These are phyloP conservation scores for Hypoxylon sp. DNA, from an alignment of 2,329 filamentous ascomycete species.

Conservation along the genomic window DNA sequence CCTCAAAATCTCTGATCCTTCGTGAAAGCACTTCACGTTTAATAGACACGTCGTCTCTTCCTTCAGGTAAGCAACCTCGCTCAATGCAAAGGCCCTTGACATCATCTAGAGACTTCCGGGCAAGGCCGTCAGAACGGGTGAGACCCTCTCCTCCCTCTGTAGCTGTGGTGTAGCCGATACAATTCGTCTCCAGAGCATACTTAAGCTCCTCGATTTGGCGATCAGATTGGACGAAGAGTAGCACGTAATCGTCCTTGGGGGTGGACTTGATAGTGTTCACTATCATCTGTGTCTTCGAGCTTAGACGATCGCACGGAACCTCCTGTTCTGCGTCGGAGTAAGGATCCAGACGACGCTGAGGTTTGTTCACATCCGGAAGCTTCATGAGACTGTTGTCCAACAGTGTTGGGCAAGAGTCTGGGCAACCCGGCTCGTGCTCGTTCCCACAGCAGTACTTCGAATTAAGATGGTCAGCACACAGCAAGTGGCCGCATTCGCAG, in stretches of 20 bases:
- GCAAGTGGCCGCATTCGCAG: conserved; percentile 50
- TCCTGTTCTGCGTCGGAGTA: not conserved
- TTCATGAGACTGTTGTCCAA: conserved; percentile 25
- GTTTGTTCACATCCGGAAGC: conserved; percentile 16
- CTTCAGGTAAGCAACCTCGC: not conserved
- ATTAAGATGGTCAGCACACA: conserved; percentile 43
- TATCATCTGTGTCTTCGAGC: conserved; percentile 47
- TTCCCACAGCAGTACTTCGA: conserved; percentile 38
- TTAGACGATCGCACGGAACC: conserved; percentile 21
- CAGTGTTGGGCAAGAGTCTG: conserved; percentile 27
- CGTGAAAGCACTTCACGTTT: not conserved
- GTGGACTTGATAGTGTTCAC: conserved; percentile 34
- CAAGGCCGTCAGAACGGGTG: not conserved
- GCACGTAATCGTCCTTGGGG: conserved; percentile 43
- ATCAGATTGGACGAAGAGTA: conserved; percentile 57
- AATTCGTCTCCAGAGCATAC: conserved; percentile 31
- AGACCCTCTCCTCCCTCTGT: not conserved
- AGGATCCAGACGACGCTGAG: conserved; percentile 10
- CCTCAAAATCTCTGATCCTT: not conserved
- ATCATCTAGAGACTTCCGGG: not conserved
- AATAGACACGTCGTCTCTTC: not conserved
- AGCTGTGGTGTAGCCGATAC: conserved; percentile 33
- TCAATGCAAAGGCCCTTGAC: not conserved
- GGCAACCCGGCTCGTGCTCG: not conserved
- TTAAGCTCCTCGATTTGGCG: conserved; percentile 50